phyloP scores from a whole-genome alignment of 2,329 filamentous ascomycete genomes.

The Fusarium nisikadoi region DNA sequence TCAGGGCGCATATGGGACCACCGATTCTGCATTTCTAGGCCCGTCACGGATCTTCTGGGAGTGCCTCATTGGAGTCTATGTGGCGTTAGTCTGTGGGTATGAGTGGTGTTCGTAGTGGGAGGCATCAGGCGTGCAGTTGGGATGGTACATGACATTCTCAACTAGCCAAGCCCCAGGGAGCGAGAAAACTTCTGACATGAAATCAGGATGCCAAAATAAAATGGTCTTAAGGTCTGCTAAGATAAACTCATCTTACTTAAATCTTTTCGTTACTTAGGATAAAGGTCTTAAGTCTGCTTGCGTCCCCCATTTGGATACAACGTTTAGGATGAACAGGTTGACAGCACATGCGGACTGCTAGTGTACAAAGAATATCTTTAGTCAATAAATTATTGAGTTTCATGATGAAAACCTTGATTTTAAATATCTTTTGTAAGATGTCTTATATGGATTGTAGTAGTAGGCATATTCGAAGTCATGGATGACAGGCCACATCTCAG shows the following conservation, averaged over 20 bases:
- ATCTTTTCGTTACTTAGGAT: neutral
- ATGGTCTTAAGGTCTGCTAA: neutral
- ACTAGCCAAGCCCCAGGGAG: neutral
- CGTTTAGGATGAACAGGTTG: neutral
- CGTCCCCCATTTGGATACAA: neutral
- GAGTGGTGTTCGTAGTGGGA: neutral
- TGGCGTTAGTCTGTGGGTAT: neutral
- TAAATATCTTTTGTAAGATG: neutral
- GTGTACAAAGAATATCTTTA: neutral
- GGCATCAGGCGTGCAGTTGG: neutral
- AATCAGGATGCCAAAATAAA: neutral
- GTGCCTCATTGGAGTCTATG: neutral
- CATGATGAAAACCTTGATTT: neutral
- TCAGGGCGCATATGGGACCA: neutral
- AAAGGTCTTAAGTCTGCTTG: neutral
- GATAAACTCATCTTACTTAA: neutral
- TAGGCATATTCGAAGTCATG: neutral
- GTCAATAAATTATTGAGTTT: neutral
- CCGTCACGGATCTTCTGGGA: neutral
- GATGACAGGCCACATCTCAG: neutral
- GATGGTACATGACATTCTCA: neutral
- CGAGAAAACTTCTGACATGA: neutral
- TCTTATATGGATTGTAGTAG: neutral
- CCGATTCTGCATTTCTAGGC: neutral
- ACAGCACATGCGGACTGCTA: neutral